phyloP scores from a whole-genome alignment of 352 stramenopile species.

The Globisporangium lucens region DNA sequence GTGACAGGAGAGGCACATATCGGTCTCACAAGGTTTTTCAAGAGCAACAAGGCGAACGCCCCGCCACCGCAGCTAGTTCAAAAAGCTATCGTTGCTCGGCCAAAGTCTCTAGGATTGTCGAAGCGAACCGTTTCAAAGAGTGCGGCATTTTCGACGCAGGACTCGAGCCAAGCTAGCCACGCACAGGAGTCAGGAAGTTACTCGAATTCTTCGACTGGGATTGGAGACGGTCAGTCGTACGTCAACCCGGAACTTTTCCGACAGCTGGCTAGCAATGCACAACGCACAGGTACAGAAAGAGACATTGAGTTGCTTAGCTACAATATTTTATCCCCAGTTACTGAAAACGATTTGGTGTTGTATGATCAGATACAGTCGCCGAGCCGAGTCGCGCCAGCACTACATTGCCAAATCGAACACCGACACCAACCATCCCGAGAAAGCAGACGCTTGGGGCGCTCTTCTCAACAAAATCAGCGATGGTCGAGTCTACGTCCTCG shows the following conservation, averaged over 20 bases:
- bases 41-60: slow-evolving; percentile 57
- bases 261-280: slow-evolving; percentile 10
- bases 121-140: slow-evolving; percentile 24
- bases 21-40: slow-evolving; percentile 82
- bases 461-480: slow-evolving; percentile 52
- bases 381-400: background rate
- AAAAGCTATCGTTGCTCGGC: slow-evolving; percentile 21
- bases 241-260: slow-evolving; percentile 68
- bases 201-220: slow-evolving; percentile 24
- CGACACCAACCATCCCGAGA: slow-evolving; percentile 11
- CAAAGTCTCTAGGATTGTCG: slow-evolving; percentile 42
- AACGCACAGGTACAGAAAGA: slow-evolving; percentile 20
- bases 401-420: background rate
- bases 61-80: slow-evolving; percentile 18
- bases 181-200: background rate
- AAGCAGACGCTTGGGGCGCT: slow-evolving; percentile 55
- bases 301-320: background rate
- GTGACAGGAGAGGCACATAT: slow-evolving; percentile 73
- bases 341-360: background rate
- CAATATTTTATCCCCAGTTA: background rate
- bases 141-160: background rate
- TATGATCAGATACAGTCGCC: background rate
- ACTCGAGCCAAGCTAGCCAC: slow-evolving; percentile 12
- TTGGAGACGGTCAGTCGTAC: slow-evolving; percentile 81
- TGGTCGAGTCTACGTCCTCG: slow-evolving; percentile 63